These are phyloP conservation scores for Solanum appendiculatum DNA, from an alignment of 257 asterid species.

Conservation along the genomic window DNA sequence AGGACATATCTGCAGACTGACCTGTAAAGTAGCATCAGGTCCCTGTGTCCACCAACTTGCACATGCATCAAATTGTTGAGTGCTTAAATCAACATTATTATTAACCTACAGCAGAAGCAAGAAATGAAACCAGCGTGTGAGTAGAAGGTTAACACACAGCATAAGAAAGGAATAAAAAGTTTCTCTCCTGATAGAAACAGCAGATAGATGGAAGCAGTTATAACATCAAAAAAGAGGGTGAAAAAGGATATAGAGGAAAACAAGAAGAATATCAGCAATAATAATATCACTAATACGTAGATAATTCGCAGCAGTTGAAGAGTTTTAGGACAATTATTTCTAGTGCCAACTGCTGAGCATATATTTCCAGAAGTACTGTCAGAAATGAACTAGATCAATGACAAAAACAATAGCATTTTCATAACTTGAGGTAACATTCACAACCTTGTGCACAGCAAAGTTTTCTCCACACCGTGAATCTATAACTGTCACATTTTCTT, in stretches of 20 bases:
- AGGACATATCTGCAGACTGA: conserved; percentile 22
- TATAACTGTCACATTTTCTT: conserved; percentile 75
- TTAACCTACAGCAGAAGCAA: conserved; percentile 24
- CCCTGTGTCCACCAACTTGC: conserved; percentile 99
- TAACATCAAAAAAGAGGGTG: neutral
- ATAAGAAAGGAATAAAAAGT: neutral
- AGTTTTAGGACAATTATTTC: neutral
- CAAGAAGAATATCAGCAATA: neutral
- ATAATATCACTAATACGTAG: neutral
- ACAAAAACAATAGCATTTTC: neutral
- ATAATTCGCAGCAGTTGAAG: neutral
- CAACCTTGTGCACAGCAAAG: conserved; percentile 76
- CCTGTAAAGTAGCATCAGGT: conserved; percentile 89
- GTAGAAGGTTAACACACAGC: neutral
- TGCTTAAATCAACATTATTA: conserved; percentile 39
- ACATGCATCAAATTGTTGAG: conserved; percentile 95
- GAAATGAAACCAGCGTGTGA: conserved; percentile 11
- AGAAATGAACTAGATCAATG: conserved; percentile 1
- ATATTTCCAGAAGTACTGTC: neutral
- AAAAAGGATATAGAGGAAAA: neutral
- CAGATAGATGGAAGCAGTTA: neutral
- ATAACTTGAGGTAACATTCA: neutral
- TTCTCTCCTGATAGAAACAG: neutral
- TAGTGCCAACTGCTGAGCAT: neutral
- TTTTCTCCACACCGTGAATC: conserved; percentile 98